These are phyloP conservation scores for Avena eriantha DNA, from an alignment of 176 grass and related monocot species.

Conservation along the genomic window DNA sequence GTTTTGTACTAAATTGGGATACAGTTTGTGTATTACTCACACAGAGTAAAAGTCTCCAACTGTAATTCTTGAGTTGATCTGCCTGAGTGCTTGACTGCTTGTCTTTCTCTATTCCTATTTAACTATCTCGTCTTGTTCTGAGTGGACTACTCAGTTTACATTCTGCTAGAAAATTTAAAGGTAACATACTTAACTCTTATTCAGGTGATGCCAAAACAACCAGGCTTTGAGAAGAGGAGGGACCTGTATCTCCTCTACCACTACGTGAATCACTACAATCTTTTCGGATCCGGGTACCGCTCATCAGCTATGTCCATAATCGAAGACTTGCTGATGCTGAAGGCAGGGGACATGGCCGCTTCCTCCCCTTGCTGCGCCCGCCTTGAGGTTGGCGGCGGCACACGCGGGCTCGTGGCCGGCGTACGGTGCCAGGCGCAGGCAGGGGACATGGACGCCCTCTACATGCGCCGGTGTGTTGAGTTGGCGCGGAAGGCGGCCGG, in stretches of 20 bases:
- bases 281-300: constrained; percentile 79
- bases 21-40: neutral
- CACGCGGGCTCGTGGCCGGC: neutral
- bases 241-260: constrained; percentile 80
- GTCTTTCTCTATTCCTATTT: neutral
- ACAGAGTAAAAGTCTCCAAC: neutral
- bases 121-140: neutral
- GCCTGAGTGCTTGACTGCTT: no score
- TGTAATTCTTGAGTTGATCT: neutral
- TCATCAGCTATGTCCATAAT: constrained; percentile 80
- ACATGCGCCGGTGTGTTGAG: constrained; percentile 78
- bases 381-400: neutral
- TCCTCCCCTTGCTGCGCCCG: neutral
- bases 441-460: constrained; percentile 58
- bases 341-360: neutral
- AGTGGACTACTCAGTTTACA: constrained; percentile 18
- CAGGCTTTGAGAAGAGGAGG: constrained; percentile 73
- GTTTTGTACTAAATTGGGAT: neutral
- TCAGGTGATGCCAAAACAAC: constrained; percentile 78
- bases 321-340: constrained; percentile 58
- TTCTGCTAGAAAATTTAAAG: neutral
- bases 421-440: constrained; percentile 49
- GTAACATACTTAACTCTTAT: neutral
- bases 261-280: constrained; percentile 89
- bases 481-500: constrained; percentile 75